Conservation (phyloP, 2,329 filamentous ascomycete genomes). For the Apiospora arundinis region DNA sequence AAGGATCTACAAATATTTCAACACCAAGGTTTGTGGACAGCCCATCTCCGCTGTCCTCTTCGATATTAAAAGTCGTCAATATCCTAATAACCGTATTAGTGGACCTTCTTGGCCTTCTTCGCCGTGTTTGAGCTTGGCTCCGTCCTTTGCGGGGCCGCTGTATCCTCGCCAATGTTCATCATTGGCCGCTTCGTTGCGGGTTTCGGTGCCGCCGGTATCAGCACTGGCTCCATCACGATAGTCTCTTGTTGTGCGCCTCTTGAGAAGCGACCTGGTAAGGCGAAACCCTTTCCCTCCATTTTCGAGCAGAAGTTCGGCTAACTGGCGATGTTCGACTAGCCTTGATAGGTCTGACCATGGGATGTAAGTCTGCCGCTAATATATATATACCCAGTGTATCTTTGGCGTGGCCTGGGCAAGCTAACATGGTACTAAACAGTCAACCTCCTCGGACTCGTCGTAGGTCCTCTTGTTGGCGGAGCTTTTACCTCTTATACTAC, state of each 20-base stretch:
- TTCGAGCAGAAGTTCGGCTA: background rate
- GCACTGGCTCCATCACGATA: slow-evolving; percentile 28
- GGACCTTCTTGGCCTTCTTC: slow-evolving; percentile 34
- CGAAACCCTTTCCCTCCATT: background rate
- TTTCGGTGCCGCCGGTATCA: slow-evolving; percentile 42
- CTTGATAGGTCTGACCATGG: slow-evolving; percentile 32
- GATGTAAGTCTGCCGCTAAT: slow-evolving; percentile 34
- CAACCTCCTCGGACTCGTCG: slow-evolving; percentile 48
- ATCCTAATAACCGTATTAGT: background rate
- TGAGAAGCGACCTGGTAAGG: slow-evolving; percentile 28
- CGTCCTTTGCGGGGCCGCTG: slow-evolving; percentile 42
- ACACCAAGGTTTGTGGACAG: slow-evolving; percentile 39
- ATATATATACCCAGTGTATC: slow-evolving; percentile 28
- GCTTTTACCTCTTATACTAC: slow-evolving; percentile 41
- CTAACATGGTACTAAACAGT: slow-evolving; percentile 25
- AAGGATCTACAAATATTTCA: slow-evolving; percentile 45
- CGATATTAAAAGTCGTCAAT: background rate
- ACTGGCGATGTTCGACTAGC: background rate
- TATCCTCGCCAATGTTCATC: slow-evolving; percentile 40
- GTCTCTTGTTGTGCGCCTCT: slow-evolving; percentile 31
- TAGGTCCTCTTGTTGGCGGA: slow-evolving; percentile 39
- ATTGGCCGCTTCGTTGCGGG: slow-evolving; percentile 45
- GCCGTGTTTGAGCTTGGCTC: slow-evolving; percentile 46
- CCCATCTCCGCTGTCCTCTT: no score
- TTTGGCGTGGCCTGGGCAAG: background rate